Conservation (phyloP, 176 grass and related monocot genomes). For the Raddia guianensis region DNA sequence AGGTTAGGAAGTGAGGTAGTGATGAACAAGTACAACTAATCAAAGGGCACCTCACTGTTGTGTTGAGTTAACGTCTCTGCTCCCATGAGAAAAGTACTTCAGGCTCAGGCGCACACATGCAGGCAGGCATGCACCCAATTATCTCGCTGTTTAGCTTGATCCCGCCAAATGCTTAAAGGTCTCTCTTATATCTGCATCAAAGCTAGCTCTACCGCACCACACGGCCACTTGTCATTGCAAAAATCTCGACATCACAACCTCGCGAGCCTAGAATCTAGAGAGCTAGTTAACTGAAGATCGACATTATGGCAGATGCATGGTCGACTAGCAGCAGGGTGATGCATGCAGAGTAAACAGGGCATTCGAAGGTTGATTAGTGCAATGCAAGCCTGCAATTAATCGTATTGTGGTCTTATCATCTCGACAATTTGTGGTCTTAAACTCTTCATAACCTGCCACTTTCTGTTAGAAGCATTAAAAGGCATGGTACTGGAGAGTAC, state of each 20-base stretch:
- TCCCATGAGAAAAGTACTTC: slow-evolving; percentile 22
- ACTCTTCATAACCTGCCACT: background rate
- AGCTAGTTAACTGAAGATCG: background rate
- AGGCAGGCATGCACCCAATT: slow-evolving; percentile 34
- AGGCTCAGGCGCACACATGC: slow-evolving; percentile 30
- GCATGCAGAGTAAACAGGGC: too few relatives aligned
- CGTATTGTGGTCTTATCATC: too few relatives aligned
- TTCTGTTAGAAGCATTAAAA: slow-evolving; percentile 29
- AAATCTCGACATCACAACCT: slow-evolving; percentile 14
- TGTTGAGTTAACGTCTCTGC: slow-evolving; percentile 17
- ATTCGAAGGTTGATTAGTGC: too few relatives aligned
- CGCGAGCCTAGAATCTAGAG: background rate
- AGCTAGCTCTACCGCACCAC: slow-evolving; percentile 14
- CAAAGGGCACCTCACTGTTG: background rate
- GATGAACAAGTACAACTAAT: background rate
- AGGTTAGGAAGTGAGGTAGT: background rate
- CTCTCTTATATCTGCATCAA: slow-evolving; percentile 39
- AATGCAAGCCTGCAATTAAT: too few relatives aligned
- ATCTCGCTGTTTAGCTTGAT: slow-evolving; percentile 10
- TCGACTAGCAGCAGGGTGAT: background rate
- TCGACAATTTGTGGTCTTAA: too few relatives aligned
- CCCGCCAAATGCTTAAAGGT: slow-evolving; percentile 45
- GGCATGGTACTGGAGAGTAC: too few relatives aligned
- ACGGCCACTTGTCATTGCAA: slow-evolving; percentile 42
- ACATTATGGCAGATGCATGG: background rate